These are phyloP conservation scores for Monosporascus sp. DNA, from an alignment of 2,329 filamentous ascomycete genomes.

Conservation along the genomic window DNA sequence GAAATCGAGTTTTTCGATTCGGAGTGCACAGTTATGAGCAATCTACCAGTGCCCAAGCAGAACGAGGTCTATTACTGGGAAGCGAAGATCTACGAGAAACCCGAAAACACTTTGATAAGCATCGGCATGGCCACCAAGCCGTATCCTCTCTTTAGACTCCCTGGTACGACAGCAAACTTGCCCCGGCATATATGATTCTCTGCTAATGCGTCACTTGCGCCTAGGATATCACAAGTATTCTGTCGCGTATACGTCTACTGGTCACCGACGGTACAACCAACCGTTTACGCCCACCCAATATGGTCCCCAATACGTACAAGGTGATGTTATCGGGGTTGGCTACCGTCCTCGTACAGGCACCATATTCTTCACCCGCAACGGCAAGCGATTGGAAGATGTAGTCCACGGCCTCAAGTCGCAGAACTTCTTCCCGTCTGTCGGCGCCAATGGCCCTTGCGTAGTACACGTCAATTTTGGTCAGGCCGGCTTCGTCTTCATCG, in stretches of 20 bases:
- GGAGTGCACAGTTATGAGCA: slow-evolving; percentile 95
- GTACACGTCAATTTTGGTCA: slow-evolving; percentile 98
- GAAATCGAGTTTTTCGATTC: slow-evolving; percentile 99
- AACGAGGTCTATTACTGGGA: slow-evolving; percentile 99
- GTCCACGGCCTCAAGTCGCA: slow-evolving; percentile 88
- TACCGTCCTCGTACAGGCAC: slow-evolving; percentile 92
- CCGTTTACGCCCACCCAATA: slow-evolving; percentile 78
- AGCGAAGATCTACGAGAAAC: slow-evolving; percentile 96
- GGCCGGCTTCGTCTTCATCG: slow-evolving; percentile 96
- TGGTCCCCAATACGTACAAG: slow-evolving; percentile 80
- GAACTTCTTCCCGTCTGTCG: slow-evolving; percentile 97
- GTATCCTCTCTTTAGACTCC: slow-evolving; percentile 89
- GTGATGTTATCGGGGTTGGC: slow-evolving; percentile 91
- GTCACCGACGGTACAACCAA: slow-evolving; percentile 85
- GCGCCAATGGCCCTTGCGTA: slow-evolving; percentile 85
- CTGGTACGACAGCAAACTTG: slow-evolving; percentile 57
- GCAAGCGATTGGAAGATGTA: slow-evolving; percentile 93
- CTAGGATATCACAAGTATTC: slow-evolving; percentile 88
- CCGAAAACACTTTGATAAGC: slow-evolving; percentile 78
- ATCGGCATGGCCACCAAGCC: slow-evolving; percentile 96
- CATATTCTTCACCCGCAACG: slow-evolving; percentile 97
- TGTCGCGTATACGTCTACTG: slow-evolving; percentile 83
- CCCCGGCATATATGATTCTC: slow-evolving; percentile 1
- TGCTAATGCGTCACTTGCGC: slow-evolving; percentile 12
- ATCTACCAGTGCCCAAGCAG: slow-evolving; percentile 93